Evolutionary conservation across 371 early-diverging fungal genomes (phyloP).

Genomic region (Umbelopsis sp.): DNA sequence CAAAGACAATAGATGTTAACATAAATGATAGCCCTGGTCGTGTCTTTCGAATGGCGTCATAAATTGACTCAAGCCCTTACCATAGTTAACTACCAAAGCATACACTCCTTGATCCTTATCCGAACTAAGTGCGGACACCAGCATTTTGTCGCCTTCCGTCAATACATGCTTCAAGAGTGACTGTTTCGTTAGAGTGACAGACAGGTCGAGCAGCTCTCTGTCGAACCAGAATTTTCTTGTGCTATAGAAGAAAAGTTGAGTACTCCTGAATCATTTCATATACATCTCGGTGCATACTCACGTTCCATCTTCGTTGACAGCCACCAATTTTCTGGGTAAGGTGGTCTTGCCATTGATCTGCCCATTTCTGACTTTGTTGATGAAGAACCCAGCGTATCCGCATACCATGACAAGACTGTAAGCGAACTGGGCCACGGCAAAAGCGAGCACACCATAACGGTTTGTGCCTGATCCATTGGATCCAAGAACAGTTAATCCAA

Average conservation of each 20-base stretch:
- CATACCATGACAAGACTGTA: constrained; percentile 61
- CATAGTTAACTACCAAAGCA: constrained; percentile 86
- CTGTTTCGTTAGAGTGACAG: constrained; percentile 81
- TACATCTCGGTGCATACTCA: constrained; percentile 16
- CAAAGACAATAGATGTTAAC: neutral
- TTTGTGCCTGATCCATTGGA: constrained; percentile 36
- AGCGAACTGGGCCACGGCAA: constrained; percentile 77
- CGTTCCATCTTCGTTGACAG: constrained; percentile 33
- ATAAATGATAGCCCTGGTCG: neutral
- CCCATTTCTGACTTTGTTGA: constrained; percentile 40
- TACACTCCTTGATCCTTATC: constrained; percentile 78
- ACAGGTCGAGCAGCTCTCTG: constrained; percentile 57
- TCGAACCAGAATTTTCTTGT: constrained; percentile 64
- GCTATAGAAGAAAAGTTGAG: neutral
- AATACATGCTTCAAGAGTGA: constrained; percentile 89
- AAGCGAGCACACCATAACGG: constrained; percentile 68
- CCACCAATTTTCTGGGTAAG: constrained; percentile 43
- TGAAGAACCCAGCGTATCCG: constrained; percentile 60
- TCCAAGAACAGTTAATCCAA: constrained; percentile 64
- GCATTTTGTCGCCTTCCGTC: constrained; percentile 95
- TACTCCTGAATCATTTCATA: neutral
- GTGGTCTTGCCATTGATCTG: constrained; percentile 26
- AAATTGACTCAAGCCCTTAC: constrained; percentile 32
- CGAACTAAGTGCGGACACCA: constrained; percentile 68
- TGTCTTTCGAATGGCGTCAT: neutral